Evolutionary conservation across 257 asterid species (phyloP), one percentile per base, ranked within the genome.

Genomic region (Rhazya stricta): DNA sequence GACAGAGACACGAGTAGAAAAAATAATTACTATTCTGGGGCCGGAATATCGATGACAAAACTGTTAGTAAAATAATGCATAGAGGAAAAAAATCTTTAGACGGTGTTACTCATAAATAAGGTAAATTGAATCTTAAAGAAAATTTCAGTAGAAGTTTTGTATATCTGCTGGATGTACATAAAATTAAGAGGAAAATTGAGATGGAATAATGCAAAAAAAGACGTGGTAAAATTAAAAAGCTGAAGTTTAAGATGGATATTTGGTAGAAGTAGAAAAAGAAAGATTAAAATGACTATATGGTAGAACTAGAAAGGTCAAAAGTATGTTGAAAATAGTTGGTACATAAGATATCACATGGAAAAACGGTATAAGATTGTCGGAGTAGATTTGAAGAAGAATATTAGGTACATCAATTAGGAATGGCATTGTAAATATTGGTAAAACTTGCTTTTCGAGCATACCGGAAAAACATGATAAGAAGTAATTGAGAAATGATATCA

Each of bases 251-350:
- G 46, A 63, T 34, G 43, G 43, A 32, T 62, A 62, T 32, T 19
- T 32, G 2, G 29, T 63, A 8, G 46, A 63, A 6, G 45, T 34
- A 63, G 45, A 34, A 36, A 9, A n/a, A 54, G 42, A 9, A 30
- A 61, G 67, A 61, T 11, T 13, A 30, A 30, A 61, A 61, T 62
- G 43, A 45, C 9, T 34, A 32, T 32, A 3, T 1, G 25, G 45
- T 62, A 62, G 43, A 62, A 37, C 27, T 65, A 65, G 69, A 65
- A 65, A 39, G 43, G 70, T 37, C 6, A 7, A 58, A 58, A 58
- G 4, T 58, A 58, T 8, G 5, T 58, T 27, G 66, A 58, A 58
- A 27, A 65, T 21, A 9, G 41, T 12, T 23, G 10, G 46, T 8
- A 9, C 30, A 65, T 65, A 36, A 65, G 70, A 34, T 65, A 27